phyloP scores from a whole-genome alignment of 2,329 filamentous ascomycete genomes.

The Rhynchosporium agropyri region DNA sequence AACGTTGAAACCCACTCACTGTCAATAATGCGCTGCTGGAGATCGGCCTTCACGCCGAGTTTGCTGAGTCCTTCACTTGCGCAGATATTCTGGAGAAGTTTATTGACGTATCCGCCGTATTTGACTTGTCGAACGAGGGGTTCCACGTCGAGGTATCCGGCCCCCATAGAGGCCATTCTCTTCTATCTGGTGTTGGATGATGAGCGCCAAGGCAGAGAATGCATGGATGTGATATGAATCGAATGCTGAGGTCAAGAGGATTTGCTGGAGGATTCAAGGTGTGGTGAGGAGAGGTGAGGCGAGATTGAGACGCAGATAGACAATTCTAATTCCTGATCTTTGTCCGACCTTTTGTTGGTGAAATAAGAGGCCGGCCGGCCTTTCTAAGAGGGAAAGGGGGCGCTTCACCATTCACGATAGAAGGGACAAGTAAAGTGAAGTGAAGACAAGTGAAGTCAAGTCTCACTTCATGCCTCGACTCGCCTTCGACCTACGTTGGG shows the following conservation, averaged over 20 bases:
- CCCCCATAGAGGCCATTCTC: conserved; percentile 43
- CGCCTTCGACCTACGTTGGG: neutral
- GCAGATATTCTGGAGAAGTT: conserved; percentile 54
- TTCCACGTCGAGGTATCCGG: conserved; percentile 38
- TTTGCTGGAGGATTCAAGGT: neutral
- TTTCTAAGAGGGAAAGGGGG: neutral
- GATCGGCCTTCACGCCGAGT: conserved; percentile 80
- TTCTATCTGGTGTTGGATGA: conserved; percentile 10
- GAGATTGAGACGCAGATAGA: conserved; percentile 2
- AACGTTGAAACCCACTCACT: conserved; percentile 58
- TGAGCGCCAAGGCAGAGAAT: conserved; percentile 24
- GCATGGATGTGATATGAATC: neutral
- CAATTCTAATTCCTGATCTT: conserved; percentile 5
- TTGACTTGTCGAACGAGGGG: conserved; percentile 38
- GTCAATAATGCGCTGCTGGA: conserved; percentile 76
- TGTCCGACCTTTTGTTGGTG: conserved; percentile 13
- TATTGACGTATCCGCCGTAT: conserved; percentile 38
- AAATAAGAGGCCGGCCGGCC: neutral
- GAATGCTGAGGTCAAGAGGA: neutral
- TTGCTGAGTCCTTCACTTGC: conserved; percentile 72
- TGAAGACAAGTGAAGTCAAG: neutral
- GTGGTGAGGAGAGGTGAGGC: too few relatives aligned
- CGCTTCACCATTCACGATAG: neutral
- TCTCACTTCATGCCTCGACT: neutral
- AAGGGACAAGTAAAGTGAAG: neutral